Evolutionary conservation across 345 rosid genomes (phyloP).

Genomic region (Sonneratia caseolaris): DNA sequence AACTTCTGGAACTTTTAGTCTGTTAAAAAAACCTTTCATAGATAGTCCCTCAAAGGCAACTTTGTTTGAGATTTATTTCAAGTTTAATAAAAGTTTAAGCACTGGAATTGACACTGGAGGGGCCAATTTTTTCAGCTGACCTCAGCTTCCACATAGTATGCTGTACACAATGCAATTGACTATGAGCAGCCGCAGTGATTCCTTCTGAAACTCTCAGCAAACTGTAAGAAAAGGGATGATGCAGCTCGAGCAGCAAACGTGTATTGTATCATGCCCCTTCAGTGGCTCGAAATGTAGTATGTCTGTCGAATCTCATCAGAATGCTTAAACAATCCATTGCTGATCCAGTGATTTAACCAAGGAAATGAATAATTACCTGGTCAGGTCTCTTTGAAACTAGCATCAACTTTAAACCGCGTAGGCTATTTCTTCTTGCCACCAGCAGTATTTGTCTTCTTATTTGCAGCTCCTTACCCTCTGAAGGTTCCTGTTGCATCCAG

Average conservation of each 20-base stretch:
- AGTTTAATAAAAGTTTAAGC: background rate
- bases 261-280: background rate
- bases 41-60: too few species aligned
- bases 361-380: background rate
- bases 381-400: background rate
- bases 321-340: background rate
- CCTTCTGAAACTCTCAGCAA: background rate
- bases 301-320: too few species aligned
- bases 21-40: too few species aligned
- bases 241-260: background rate
- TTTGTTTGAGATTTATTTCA: background rate
- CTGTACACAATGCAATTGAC: background rate
- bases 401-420: background rate
- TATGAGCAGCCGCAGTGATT: background rate
- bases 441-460: constrained; percentile 3
- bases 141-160: background rate
- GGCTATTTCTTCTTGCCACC: constrained; percentile 13
- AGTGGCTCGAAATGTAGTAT: too few species aligned
- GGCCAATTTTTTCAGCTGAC: background rate
- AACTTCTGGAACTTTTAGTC: too few species aligned
- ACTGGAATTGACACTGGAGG: background rate
- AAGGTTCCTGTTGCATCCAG: constrained; percentile 5
- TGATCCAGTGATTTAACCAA: background rate
- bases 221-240: constrained; percentile 3
- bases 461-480: constrained; percentile 2